Base-by-base conservation (phyloP, 495 filamentous ascomycete species). In the Daldinia bambusicola region DNA sequence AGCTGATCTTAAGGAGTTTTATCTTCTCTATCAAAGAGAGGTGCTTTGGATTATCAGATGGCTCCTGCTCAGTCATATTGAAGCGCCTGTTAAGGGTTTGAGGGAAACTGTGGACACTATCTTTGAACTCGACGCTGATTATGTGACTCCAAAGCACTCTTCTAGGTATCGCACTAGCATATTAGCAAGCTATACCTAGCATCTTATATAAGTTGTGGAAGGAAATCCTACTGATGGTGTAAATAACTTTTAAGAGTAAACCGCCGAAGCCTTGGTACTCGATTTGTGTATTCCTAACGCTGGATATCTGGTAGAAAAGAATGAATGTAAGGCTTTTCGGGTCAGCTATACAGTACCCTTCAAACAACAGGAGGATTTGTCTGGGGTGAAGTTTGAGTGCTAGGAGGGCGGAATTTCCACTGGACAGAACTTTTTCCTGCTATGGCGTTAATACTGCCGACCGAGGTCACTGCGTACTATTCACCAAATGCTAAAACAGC, bases 1-100 rank as follows among this genome's bases (percentile, higher is more conserved):
- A 61, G 12, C 56, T 50, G 40, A 71, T 71, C 40, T 66, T 61
- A 12, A 71, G 68, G 32, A 71, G 62, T 34, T 62, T 66, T 13
- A 37, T 43, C 57, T 66, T 71, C 62, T 71, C 68, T 13, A 4
- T 6, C 32, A 43, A 10, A 12, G 57, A 71, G n/a, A 71, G 68
- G 4, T 41, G 18, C 14, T 36, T 57, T 1, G 50, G 34, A 41
- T 14, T 26, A 4, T 37, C 14, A 40, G 30, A 20, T 22, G 12
- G 14, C 10, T 34, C 51, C n/a, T 56, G 41, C 22, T 51, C 57
- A 30, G 22, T 7, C 16, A 12, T 26, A 41, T 12, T 22, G 16
- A 0, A 48, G 5, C 14, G 6, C 38, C n/a, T 6, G 13, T 1
- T 53, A 13, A 7, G 7, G 61, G 8, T 10, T 22, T 43, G 9